These are phyloP conservation scores for Beauveria australis DNA, from an alignment of 2,329 filamentous ascomycete genomes.

Conservation along the genomic window DNA sequence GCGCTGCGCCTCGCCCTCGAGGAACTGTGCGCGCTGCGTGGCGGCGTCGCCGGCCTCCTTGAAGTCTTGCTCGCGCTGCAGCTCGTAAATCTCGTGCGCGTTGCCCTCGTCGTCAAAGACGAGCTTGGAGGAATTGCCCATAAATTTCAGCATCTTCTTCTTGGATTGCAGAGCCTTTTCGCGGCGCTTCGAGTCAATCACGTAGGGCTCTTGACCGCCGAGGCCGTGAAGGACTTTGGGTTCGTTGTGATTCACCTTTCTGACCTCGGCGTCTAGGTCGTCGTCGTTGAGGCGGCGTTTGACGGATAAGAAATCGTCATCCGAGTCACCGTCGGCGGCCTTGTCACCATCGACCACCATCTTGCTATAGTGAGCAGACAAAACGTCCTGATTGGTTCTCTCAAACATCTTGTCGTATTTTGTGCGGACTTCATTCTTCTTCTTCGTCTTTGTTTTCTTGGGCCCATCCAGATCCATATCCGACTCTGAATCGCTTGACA, in stretches of 20 bases:
- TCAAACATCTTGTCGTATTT: constrained; percentile 99
- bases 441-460: constrained; percentile 34
- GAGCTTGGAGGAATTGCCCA: constrained; percentile 75
- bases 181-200: constrained; percentile 89
- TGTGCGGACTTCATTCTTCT: constrained; percentile 64
- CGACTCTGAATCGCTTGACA: constrained; percentile 54
- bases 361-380: constrained; percentile 90
- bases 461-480: constrained; percentile 44
- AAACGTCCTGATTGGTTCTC: constrained; percentile 86
- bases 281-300: constrained; percentile 77
- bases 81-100: constrained; percentile 76
- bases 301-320: constrained; percentile 77
- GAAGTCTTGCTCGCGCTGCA: constrained; percentile 81
- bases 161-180: constrained; percentile 94
- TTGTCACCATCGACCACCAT: constrained; percentile 53
- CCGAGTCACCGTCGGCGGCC: constrained; percentile 51
- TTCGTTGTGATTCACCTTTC: constrained; percentile 32
- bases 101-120: constrained; percentile 90
- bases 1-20: constrained; percentile 64
- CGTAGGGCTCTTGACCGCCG: constrained; percentile 62
- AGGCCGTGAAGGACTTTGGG: constrained; percentile 58
- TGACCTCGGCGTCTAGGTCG: constrained; percentile 46
- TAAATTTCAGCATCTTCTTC: constrained; percentile 87
- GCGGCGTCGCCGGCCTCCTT: constrained; percentile 64
- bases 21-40: constrained; percentile 66